A percentile compares a stretch with the other conserved stretches of the same genome.
phyloP scores from a whole-genome alignment of 192 early-diverging fungal species.

The Backusella mclennaniae region DNA sequence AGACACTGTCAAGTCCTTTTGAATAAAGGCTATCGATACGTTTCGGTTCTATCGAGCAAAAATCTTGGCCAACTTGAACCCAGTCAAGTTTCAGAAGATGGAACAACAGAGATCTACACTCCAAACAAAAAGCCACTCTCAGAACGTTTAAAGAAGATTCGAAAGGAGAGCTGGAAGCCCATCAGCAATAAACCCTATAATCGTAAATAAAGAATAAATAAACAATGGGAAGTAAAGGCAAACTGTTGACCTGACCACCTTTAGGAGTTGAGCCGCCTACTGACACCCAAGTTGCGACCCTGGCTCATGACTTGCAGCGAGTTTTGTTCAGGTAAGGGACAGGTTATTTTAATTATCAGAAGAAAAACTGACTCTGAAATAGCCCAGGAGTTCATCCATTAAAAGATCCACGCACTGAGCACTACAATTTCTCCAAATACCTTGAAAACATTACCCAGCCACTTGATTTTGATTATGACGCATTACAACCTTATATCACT shows the following conservation, averaged over 20 bases:
- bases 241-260: neutral
- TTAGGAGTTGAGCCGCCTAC: conserved; percentile 14
- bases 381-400: conserved; percentile 83
- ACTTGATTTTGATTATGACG: conserved; percentile 78
- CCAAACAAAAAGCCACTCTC: neutral
- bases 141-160: neutral
- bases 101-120: neutral
- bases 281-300: conserved; percentile 22
- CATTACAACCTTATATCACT: conserved; percentile 74
- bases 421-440: conserved; percentile 81
- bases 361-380: neutral
- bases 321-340: conserved; percentile 59
- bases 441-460: conserved; percentile 79
- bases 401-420: conserved; percentile 70
- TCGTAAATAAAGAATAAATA: neutral
- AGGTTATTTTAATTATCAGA: neutral
- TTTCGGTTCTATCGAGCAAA: neutral
- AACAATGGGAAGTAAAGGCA: too few relatives aligned
- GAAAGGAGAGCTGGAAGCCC: neutral
- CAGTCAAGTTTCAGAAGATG: conserved; percentile 3
- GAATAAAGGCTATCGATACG: neutral
- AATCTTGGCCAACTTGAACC: neutral
- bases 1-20: neutral
- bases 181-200: neutral
- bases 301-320: conserved; percentile 65